Conservation (phyloP, 169 alveolate species). For the Babesia ovata region DNA sequence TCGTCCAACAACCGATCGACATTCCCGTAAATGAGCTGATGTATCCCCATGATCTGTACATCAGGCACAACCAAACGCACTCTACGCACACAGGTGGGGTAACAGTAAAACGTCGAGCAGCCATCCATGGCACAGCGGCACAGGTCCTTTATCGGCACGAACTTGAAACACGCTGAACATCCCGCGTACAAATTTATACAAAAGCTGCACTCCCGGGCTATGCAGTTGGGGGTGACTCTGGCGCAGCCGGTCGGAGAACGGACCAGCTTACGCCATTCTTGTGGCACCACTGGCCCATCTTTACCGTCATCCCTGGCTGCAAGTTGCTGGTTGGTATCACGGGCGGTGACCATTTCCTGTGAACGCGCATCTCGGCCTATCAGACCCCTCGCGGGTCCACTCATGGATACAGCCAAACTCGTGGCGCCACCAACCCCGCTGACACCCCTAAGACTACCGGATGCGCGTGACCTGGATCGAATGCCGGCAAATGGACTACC, state of each 20-base stretch:
- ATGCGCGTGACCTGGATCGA: too few relatives aligned
- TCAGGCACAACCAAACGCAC: constrained; percentile 54
- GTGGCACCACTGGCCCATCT: neutral
- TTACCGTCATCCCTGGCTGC: neutral
- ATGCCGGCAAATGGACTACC: too few relatives aligned
- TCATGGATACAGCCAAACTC: neutral
- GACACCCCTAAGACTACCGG: neutral
- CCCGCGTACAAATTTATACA: constrained; percentile 48
- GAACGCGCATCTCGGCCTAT: neutral
- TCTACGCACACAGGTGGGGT: constrained; percentile 38
- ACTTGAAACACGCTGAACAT: constrained; percentile 50
- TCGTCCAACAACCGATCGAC: constrained; percentile 30
- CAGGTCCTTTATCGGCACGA: constrained; percentile 15
- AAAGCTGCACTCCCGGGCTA: constrained; percentile 37
- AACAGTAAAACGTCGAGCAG: constrained; percentile 61
- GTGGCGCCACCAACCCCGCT: neutral
- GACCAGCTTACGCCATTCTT: constrained; percentile 18
- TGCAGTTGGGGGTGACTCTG: constrained; percentile 21
- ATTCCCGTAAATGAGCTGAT: constrained; percentile 45
- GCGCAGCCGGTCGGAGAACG: constrained; percentile 12
- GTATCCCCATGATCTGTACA: constrained; percentile 30
- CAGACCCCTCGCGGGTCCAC: neutral
- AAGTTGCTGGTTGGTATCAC: neutral
- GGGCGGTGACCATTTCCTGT: neutral
- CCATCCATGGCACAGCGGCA: constrained; percentile 37